A percentile compares a stretch with the other conserved stretches of the same genome.
Evolutionary conservation across 75 land plant species (phyloP).

Genomic region (Chamaecyparis obtusa): DNA sequence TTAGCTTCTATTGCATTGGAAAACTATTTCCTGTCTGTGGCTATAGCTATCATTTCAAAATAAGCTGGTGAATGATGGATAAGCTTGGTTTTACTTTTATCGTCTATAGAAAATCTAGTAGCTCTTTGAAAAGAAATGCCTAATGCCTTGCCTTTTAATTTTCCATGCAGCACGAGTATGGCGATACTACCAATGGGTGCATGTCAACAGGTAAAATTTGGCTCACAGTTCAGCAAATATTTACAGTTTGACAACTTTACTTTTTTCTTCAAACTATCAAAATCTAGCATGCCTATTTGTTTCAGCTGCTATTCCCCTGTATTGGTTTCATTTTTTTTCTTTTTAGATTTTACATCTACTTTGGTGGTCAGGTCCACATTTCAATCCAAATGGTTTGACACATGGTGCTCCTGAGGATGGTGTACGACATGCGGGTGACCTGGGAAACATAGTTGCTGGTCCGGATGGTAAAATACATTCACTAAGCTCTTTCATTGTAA

Average conservation of each 20-base stretch:
- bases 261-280: neutral
- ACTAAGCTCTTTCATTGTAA: neutral
- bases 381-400: slow-evolving; percentile 75
- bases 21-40: neutral
- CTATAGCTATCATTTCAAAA: neutral
- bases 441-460: slow-evolving; percentile 90
- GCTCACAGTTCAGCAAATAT: neutral
- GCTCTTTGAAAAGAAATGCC: neutral
- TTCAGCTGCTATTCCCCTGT: neutral
- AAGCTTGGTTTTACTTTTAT: neutral
- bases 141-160: slow-evolving; percentile 8
- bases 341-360: neutral
- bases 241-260: neutral
- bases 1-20: neutral
- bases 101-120: neutral
- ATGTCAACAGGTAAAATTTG: slow-evolving; percentile 66
- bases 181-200: slow-evolving; percentile 96
- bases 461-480: slow-evolving; percentile 51
- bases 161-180: slow-evolving; percentile 71
- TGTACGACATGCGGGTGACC: slow-evolving; percentile 95
- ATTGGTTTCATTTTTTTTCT: neutral
- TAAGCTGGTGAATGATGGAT: neutral
- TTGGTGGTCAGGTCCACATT: slow-evolving; percentile 68
- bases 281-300: neutral
- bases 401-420: slow-evolving; percentile 94